These are phyloP conservation scores for Ambrosiella cleistominuta DNA, from an alignment of 2,329 filamentous ascomycete species.

Conservation along the genomic window DNA sequence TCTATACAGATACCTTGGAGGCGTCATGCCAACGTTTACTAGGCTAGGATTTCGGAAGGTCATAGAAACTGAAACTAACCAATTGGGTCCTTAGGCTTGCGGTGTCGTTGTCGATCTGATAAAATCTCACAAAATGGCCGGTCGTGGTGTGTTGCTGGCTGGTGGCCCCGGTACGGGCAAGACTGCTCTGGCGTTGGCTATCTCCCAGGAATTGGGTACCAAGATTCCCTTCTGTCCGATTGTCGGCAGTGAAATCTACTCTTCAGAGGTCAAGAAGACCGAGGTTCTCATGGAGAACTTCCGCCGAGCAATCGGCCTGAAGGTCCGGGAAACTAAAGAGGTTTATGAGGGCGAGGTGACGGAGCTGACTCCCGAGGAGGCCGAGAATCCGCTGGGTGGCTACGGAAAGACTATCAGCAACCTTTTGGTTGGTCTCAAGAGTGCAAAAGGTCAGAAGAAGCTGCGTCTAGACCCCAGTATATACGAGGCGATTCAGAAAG, in stretches of 20 bases:
- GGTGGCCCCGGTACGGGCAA: constrained; percentile 94
- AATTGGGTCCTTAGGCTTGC: constrained; percentile 45
- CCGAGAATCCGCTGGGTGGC: constrained; percentile 88
- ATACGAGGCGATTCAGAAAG: constrained; percentile 98
- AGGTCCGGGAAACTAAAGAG: constrained; percentile 96
- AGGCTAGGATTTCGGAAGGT: background rate
- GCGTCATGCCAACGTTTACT: too few relatives aligned
- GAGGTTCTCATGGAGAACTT: constrained; percentile 99
- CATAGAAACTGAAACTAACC: background rate
- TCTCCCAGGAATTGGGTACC: constrained; percentile 91
- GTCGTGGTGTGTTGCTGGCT: constrained; percentile 78
- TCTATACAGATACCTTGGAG: too few relatives aligned
- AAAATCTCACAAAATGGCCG: constrained; percentile 92
- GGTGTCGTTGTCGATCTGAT: constrained; percentile 94
- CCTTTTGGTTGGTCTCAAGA: constrained; percentile 84
- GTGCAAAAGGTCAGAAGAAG: constrained; percentile 94
- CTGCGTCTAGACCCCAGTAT: constrained; percentile 91
- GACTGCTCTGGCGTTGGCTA: constrained; percentile 84
- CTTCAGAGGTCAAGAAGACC: constrained; percentile 97
- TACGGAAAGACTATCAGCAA: constrained; percentile 97
- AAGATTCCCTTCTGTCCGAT: constrained; percentile 98
- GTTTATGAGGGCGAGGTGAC: constrained; percentile 98
- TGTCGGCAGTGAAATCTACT: constrained; percentile 95
- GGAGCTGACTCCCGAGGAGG: constrained; percentile 92
- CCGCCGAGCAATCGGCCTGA: constrained; percentile 82